A percentile compares a stretch with the other conserved stretches of the same genome.
Evolutionary conservation across 2,329 filamentous ascomycete genomes (phyloP).

Genomic region (Delphinella strobiligena): DNA sequence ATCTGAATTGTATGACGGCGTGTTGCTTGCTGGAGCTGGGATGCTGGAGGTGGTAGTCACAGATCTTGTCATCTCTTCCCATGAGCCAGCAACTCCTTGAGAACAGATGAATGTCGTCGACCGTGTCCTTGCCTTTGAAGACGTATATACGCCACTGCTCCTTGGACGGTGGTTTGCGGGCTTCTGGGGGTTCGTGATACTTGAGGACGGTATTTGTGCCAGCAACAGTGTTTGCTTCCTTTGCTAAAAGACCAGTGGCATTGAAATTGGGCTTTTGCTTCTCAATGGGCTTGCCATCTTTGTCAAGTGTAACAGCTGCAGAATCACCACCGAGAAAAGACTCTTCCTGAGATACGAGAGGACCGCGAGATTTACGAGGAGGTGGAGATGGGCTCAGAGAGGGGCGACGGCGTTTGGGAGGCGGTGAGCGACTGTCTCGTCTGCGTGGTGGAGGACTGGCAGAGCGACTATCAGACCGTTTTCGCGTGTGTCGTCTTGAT

Average conservation of each 20-base stretch:
- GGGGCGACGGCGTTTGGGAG: constrained; percentile 7
- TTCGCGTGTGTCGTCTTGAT: too few relatives aligned
- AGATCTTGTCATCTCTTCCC: constrained; percentile 67
- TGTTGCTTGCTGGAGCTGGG: constrained; percentile 93
- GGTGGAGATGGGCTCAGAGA: constrained; percentile 25
- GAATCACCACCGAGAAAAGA: constrained; percentile 25
- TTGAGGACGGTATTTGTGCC: constrained; percentile 73
- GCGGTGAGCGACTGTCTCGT: constrained; percentile 2
- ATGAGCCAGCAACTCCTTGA: constrained; percentile 81
- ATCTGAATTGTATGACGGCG: constrained; percentile 85
- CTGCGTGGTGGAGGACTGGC: too few relatives aligned
- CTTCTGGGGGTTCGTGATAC: constrained; percentile 91
- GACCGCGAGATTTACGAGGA: constrained; percentile 27
- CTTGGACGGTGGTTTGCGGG: constrained; percentile 69
- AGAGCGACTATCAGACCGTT: too few relatives aligned
- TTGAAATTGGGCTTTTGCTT: constrained; percentile 85
- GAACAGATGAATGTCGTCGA: constrained; percentile 70
- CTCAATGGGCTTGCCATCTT: constrained; percentile 25
- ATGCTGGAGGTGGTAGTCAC: constrained; percentile 75
- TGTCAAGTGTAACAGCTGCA: constrained; percentile 16
- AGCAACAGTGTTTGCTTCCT: constrained; percentile 72
- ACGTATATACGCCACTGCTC: constrained; percentile 84
- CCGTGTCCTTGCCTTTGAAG: constrained; percentile 71
- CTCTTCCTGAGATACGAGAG: constrained; percentile 35
- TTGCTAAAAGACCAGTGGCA: constrained; percentile 69